Percentiles rank a stretch among this genome's conserved stretches.
Evolutionary conservation across 2,329 filamentous ascomycete species (phyloP).

Genomic region (Parascedosporium putredinis): DNA sequence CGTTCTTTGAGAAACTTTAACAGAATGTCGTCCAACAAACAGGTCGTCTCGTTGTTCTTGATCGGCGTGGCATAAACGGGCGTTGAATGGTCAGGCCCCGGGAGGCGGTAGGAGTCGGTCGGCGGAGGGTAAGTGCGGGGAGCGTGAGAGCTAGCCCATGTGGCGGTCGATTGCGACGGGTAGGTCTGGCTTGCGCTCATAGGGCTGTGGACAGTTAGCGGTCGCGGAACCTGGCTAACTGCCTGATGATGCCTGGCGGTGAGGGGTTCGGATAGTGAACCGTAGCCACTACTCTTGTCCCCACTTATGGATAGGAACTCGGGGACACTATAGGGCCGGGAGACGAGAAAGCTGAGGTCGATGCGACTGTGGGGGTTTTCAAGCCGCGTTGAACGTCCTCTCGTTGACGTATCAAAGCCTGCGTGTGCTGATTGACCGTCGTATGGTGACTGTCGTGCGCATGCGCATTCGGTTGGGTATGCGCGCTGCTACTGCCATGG

Average conservation of each 20-base stretch:
- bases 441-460: neutral
- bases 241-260: neutral
- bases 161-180: neutral
- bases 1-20: slow-evolving; percentile 68
- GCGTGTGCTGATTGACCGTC: neutral
- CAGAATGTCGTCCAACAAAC: slow-evolving; percentile 68
- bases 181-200: neutral
- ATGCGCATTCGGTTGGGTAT: neutral
- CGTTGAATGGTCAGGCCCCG: slow-evolving; percentile 16
- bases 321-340: neutral
- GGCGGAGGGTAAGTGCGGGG: neutral
- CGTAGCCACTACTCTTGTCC: neutral
- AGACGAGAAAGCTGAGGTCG: slow-evolving; percentile 11
- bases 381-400: neutral
- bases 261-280: neutral
- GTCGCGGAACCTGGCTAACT: neutral
- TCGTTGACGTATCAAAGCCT: neutral
- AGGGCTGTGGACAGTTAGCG: neutral
- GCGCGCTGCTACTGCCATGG: too few species aligned
- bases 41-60: slow-evolving; percentile 41
- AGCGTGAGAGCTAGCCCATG: neutral
- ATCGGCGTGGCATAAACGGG: slow-evolving; percentile 46
- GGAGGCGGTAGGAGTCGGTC: neutral
- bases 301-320: neutral
- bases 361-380: neutral